phyloP scores from a whole-genome alignment of 2,329 filamentous ascomycete species.

The Pseudocercospora ulei region DNA sequence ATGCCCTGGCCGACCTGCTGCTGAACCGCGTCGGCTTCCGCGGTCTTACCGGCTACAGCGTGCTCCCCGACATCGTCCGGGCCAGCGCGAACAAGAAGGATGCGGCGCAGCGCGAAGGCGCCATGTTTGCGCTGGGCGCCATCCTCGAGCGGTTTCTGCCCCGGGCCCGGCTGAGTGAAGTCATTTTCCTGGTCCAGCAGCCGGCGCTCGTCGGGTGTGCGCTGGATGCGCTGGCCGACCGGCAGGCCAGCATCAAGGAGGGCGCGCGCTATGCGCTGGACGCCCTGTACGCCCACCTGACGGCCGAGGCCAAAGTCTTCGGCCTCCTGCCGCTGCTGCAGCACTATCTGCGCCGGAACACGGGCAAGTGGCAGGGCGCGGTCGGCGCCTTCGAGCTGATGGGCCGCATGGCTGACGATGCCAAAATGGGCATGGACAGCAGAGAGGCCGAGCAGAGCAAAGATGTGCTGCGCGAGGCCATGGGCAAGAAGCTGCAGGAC shows the following conservation, averaged over 20 bases:
- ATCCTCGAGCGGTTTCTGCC: constrained; percentile 82
- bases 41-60: constrained; percentile 52
- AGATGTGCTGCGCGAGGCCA: constrained; percentile 77
- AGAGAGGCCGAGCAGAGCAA: constrained; percentile 79
- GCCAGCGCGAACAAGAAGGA: constrained; percentile 91
- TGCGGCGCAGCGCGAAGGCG: constrained; percentile 70
- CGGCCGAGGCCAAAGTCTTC: constrained; percentile 69
- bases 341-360: constrained; percentile 67
- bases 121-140: constrained; percentile 89
- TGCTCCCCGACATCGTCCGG: constrained; percentile 58
- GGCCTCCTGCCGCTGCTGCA: constrained; percentile 69
- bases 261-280: constrained; percentile 91
- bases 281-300: constrained; percentile 69
- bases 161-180: constrained; percentile 67
- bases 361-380: constrained; percentile 95
- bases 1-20: constrained; percentile 54
- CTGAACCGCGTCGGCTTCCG: constrained; percentile 56
- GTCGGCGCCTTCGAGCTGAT: constrained; percentile 76
- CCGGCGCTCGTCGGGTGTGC: constrained; percentile 61
- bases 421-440: constrained; percentile 72
- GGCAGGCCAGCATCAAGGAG: constrained; percentile 77
- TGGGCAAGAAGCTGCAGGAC: constrained; percentile 77
- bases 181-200: constrained; percentile 72
- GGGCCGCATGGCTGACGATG: constrained; percentile 90
- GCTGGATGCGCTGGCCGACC: constrained; percentile 80